Conservation (phyloP, 2,329 filamentous ascomycete species). For the Calonectria ilicicola region DNA sequence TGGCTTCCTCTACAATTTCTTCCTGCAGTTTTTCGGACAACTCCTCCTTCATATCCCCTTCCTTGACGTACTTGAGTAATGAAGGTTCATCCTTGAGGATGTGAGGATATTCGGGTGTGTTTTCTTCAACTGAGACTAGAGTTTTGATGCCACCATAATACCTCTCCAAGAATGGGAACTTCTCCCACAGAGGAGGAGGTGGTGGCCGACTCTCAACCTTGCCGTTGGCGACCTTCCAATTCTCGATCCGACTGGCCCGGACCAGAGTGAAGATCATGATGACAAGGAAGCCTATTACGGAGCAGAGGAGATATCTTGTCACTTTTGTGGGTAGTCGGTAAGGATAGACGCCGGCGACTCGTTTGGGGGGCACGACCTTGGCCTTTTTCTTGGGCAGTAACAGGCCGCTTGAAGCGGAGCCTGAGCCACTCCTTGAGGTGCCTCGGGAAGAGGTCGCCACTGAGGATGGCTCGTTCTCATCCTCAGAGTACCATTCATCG, state of each 20-base stretch:
- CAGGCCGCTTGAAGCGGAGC: conserved; percentile 55
- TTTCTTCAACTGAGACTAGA: conserved; percentile 73
- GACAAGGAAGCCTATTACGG: conserved; percentile 75
- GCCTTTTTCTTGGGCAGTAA: conserved; percentile 54
- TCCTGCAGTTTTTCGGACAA: conserved; percentile 17
- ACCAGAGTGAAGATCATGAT: conserved; percentile 83
- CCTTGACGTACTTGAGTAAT: conserved; percentile 31
- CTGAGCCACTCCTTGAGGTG: conserved; percentile 67
- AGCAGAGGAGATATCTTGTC: conserved; percentile 82
- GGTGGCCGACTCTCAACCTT: conserved; percentile 58
- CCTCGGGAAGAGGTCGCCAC: conserved; percentile 56
- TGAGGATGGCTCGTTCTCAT: conserved; percentile 56
- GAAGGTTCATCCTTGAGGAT: conserved; percentile 68
- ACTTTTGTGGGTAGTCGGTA: conserved; percentile 79
- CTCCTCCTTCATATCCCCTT: conserved; percentile 31
- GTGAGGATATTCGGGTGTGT: conserved; percentile 84
- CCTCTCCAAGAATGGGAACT: conserved; percentile 84
- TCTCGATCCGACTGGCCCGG: conserved; percentile 78
- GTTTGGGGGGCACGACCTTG: conserved; percentile 31
- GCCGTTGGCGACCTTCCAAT: conserved; percentile 70
- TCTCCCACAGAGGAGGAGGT: conserved; percentile 82
- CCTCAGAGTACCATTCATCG: conserved; percentile 60
- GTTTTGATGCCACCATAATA: conserved; percentile 91
- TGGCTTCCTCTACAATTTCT: conserved; percentile 23
- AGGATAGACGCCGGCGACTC: conserved; percentile 47